These are phyloP conservation scores for Mycotypha africana DNA, from an alignment of 371 early-diverging fungal genomes.

Conservation along the genomic window DNA sequence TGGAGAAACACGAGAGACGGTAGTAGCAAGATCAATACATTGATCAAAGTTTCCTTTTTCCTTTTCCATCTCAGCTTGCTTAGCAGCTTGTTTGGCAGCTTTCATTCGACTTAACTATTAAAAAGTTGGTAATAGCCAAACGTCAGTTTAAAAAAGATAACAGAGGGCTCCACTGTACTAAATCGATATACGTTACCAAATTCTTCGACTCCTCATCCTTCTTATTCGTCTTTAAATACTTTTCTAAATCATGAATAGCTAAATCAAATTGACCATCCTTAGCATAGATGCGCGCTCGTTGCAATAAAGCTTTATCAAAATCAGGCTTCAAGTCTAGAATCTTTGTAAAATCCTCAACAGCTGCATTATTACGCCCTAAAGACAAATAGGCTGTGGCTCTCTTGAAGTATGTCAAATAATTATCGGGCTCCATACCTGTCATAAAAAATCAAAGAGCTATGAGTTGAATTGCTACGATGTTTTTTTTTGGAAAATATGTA, in stretches of 20 bases:
- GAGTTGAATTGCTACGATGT: no score
- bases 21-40: slow-evolving; percentile 5
- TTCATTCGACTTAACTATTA: neutral
- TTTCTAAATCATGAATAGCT: slow-evolving; percentile 49
- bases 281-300: slow-evolving; percentile 74
- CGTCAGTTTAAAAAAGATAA: neutral
- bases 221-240: no score
- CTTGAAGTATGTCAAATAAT: slow-evolving; percentile 78
- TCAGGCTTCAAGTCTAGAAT: slow-evolving; percentile 83
- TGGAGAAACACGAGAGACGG: slow-evolving; percentile 6
- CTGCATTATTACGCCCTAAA: slow-evolving; percentile 65
- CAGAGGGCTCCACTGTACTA: neutral
- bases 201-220: no score
- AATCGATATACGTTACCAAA: neutral
- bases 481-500: neutral
- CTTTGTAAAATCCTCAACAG: slow-evolving; percentile 73
- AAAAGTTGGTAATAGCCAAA: no score
- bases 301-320: slow-evolving; percentile 74
- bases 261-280: slow-evolving; percentile 65
- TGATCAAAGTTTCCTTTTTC: neutral
- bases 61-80: slow-evolving; percentile 4
- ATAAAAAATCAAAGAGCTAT: neutral
- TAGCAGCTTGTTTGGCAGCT: neutral
- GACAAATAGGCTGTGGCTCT: slow-evolving; percentile 81
- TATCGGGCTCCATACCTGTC: slow-evolving; percentile 62